Evolutionary conservation across 1,284 basidiomycete genomes (phyloP), one percentile per base, ranked within the genome.

Genomic region (Coniferiporia weirii): DNA sequence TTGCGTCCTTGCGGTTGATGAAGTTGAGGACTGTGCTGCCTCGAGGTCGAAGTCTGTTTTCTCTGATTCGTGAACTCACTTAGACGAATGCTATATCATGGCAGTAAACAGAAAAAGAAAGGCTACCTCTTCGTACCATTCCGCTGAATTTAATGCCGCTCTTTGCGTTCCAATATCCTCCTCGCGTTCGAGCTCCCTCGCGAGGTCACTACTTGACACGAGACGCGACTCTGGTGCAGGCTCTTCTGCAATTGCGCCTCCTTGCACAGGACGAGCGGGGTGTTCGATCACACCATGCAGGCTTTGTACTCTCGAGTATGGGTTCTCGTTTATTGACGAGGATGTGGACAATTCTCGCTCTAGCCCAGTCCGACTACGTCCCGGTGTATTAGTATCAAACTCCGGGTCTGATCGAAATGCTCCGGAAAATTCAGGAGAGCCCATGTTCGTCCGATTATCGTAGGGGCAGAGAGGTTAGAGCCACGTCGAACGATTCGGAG

Each of bases 281-380:
- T 35, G 8, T 17, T 34, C 50, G 46, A 58, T 58, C 22, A 58
- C 56, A 35, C 56, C 56, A n/a, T 58, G 56, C 43, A 52, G 27
- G 19, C 56, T 58, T 45, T 53, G 49, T 20, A 58, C 56, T 34
- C 56, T 50, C 0, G 40, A 40, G 19, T 52, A 50, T 22, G 38
- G 56, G 17, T 17, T 46, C 44, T 46, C 51, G 34, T 52, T 52
- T 19, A 38, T 51, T 22, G 49, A 51, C 8, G 27, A n/a, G n/a
- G n/a, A 34, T 20, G 22, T n/a, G 10, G 46, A 19, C 38, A 40
- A 7, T 15, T 40, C 38, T 15, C 38, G 38, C 38, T 40, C 12
- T 7, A 40, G 38, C 15, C 38, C 12, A 40, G 38, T 15, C 27
- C 27, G 27, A 40, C 15, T 40, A 40, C 38, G 38, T 12, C 38